These are phyloP conservation scores for Beta vulgaris DNA, from an alignment of 148 eudicot genomes.

Conservation along the genomic window DNA sequence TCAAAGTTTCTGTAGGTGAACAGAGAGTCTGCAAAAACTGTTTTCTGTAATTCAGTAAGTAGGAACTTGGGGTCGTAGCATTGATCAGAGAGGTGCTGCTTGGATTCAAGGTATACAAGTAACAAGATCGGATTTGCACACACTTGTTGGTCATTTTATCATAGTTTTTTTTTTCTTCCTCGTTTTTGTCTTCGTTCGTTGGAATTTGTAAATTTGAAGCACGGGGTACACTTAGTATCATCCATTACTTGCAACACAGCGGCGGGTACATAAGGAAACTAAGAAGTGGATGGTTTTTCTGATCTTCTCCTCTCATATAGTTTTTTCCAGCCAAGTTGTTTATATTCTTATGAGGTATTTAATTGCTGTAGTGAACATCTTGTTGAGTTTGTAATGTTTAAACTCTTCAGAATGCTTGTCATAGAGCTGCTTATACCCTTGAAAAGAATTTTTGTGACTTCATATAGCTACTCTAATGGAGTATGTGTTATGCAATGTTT, in stretches of 20 bases:
- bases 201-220: conserved; percentile 36
- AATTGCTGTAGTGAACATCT: conserved; percentile 30
- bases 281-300: conserved; percentile 32
- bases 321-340: conserved; percentile 36
- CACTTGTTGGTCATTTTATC: conserved; percentile 28
- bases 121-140: conserved; percentile 27
- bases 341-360: conserved; percentile 31
- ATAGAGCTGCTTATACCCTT: conserved; percentile 20
- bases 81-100: conserved; percentile 28
- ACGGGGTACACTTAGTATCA: conserved; percentile 31
- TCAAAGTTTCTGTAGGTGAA: conserved; percentile 29
- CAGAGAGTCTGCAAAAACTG: conserved; percentile 23
- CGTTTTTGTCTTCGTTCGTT: conserved; percentile 21
- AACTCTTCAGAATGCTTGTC: conserved; percentile 29
- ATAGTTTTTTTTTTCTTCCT: conserved; percentile 29
- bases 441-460: conserved; percentile 16
- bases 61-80: conserved; percentile 28
- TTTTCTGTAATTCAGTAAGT: conserved; percentile 28
- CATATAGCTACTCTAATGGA: neutral
- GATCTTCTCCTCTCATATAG: conserved; percentile 32
- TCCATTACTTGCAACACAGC: conserved; percentile 27
- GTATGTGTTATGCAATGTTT: neutral
- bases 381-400: conserved; percentile 28
- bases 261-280: conserved; percentile 31
- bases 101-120: conserved; percentile 27